These are phyloP conservation scores for Linnemannia schmuckeri DNA, from an alignment of 192 early-diverging fungal species.

Conservation along the genomic window DNA sequence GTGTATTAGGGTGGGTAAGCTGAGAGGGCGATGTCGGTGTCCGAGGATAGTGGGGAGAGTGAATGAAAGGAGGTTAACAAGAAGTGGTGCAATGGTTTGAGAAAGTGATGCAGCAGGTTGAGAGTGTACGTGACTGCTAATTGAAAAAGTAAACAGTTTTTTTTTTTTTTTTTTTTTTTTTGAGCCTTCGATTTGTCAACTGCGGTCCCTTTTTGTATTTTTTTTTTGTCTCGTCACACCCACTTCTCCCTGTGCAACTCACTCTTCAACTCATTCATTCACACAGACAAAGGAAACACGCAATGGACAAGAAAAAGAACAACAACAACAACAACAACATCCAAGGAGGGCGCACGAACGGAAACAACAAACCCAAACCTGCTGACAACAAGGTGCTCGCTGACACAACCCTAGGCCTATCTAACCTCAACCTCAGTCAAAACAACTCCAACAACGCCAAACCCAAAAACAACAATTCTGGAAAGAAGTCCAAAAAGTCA, in stretches of 20 bases:
- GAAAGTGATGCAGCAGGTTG: not conserved
- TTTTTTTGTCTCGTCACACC: not conserved
- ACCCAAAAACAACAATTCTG: conserved; percentile 13
- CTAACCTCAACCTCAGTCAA: conserved; percentile 17
- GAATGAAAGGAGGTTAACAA: no score
- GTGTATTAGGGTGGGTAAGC: not conserved
- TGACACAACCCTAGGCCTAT: conserved; percentile 9
- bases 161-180: conserved; percentile 30
- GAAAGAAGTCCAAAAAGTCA: conserved; percentile 29
- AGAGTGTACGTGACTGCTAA: not conserved
- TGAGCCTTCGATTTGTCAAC: not conserved
- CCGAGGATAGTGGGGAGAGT: not conserved
- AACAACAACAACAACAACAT: not conserved
- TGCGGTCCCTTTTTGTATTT: not conserved
- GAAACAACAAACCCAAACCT: not conserved
- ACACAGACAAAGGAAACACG: not conserved
- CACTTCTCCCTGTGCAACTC: not conserved
- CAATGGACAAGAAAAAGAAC: conserved; percentile 29
- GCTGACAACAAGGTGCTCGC: not conserved
- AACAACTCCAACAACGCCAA: conserved; percentile 8
- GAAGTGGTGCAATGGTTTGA: not conserved
- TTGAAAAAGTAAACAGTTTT: conserved; percentile 22
- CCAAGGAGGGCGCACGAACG: conserved; percentile 10
- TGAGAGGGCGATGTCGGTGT: not conserved
- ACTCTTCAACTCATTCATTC: not conserved